phyloP scores from a whole-genome alignment of 106 monocot genomes.

The Apostasia ramifera region DNA sequence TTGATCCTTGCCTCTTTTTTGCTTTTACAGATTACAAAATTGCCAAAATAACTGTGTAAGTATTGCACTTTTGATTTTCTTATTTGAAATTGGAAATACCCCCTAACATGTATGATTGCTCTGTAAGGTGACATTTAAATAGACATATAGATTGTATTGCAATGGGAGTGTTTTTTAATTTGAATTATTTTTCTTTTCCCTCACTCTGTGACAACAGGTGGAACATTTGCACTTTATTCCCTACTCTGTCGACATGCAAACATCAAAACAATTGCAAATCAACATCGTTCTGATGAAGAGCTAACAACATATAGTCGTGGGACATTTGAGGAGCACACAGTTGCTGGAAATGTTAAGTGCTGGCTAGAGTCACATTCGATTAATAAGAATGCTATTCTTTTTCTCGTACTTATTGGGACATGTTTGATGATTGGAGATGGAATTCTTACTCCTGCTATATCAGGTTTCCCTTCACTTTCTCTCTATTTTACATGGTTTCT shows the following conservation, averaged over 20 bases:
- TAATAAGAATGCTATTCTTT: slow-evolving; percentile 20
- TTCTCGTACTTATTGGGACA: slow-evolving; percentile 37
- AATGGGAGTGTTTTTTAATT: too few relatives aligned
- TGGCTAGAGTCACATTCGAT: slow-evolving; percentile 24
- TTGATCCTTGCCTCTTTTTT: too few relatives aligned
- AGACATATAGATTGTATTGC: too few relatives aligned
- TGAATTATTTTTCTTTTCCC: too few relatives aligned
- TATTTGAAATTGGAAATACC: too few relatives aligned
- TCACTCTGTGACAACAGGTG: slow-evolving; percentile 14
- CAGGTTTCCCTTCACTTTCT: slow-evolving; percentile 19
- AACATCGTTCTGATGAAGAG: slow-evolving; percentile 24
- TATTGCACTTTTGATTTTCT: too few relatives aligned
- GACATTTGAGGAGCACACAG: not conserved
- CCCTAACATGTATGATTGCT: too few relatives aligned
- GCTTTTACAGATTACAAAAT: too few relatives aligned
- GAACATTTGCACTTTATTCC: slow-evolving; percentile 29
- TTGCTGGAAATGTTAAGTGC: slow-evolving; percentile 12
- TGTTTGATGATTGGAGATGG: slow-evolving; percentile 50
- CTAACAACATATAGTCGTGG: slow-evolving; percentile 9
- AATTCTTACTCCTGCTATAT: slow-evolving; percentile 43
- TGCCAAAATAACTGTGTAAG: too few relatives aligned
- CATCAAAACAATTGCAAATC: slow-evolving; percentile 17
- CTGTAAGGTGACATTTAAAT: too few relatives aligned
- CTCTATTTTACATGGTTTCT: not conserved
- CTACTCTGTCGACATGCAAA: slow-evolving; percentile 26